Conservation (phyloP, 139 green algal species). For the Chlorella sorokiniana region DNA sequence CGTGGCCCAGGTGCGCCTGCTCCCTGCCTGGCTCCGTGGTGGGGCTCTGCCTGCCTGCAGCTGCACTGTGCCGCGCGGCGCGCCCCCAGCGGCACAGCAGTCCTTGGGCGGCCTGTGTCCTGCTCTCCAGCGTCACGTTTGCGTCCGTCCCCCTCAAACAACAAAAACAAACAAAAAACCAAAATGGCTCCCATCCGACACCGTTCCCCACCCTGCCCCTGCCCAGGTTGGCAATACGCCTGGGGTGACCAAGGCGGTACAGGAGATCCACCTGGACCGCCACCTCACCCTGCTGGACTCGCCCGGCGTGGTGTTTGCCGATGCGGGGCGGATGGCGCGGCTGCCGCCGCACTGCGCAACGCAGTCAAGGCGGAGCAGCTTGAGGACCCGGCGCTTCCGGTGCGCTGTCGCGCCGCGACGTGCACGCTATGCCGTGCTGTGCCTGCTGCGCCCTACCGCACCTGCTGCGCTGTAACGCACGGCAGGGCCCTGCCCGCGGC, state of each 20-base stretch:
- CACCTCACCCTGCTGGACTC: constrained; percentile 93
- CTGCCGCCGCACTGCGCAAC: constrained; percentile 84
- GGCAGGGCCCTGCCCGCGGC: too few species aligned
- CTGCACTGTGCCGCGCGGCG: too few species aligned
- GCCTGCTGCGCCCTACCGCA: too few species aligned
- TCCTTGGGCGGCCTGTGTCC: not conserved
- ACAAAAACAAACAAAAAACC: too few species aligned
- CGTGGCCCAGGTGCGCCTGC: constrained; percentile 79
- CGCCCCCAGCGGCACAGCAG: too few species aligned
- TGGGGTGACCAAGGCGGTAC: constrained; percentile 84
- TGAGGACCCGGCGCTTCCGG: constrained; percentile 23
- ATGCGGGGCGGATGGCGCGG: constrained; percentile 60
- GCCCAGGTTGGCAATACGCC: constrained; percentile 79
- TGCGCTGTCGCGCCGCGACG: not conserved
- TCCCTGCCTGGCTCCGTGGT: too few species aligned
- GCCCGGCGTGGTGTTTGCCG: constrained; percentile 85
- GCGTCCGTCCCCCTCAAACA: too few species aligned
- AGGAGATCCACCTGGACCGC: constrained; percentile 93
- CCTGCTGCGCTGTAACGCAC: too few species aligned
- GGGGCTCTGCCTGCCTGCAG: too few species aligned
- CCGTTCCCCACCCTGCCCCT: too few species aligned
- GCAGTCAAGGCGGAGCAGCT: constrained; percentile 70
- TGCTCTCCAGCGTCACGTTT: too few species aligned
- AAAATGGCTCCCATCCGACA: not conserved
- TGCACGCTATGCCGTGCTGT: not conserved